Percentiles rank a stretch among this genome's conserved stretches.
These are phyloP conservation scores for Tetrapisispora pingtungensis DNA, from an alignment of 805 yeast species.

Conservation along the genomic window DNA sequence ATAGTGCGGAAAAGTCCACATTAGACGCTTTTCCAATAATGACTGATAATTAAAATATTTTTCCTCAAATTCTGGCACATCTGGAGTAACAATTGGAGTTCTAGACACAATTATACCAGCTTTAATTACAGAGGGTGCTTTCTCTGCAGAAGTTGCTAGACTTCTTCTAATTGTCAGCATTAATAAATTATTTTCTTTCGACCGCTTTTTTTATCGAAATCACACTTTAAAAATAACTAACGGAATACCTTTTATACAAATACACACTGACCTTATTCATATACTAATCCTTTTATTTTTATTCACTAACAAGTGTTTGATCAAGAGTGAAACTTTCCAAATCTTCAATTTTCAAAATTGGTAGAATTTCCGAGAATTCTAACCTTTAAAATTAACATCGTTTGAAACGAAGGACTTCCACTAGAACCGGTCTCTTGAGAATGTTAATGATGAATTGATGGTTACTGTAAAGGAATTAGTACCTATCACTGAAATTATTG, in stretches of 20 bases:
- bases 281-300: too few species aligned
- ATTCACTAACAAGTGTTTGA: too few species aligned
- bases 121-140: slow-evolving; percentile 16
- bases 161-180: slow-evolving; percentile 5
- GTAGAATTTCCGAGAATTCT: not conserved
- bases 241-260: too few species aligned
- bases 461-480: too few species aligned
- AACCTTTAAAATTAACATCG: not conserved
- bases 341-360: not conserved
- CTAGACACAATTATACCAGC: slow-evolving; percentile 65
- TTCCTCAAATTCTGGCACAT: slow-evolving; percentile 57
- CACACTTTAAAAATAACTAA: too few species aligned
- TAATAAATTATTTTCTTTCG: not conserved
- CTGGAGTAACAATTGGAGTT: slow-evolving; percentile 76
- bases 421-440: too few species aligned
- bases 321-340: too few species aligned
- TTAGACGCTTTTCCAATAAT: slow-evolving; percentile 76
- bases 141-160: slow-evolving; percentile 13
- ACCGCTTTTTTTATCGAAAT: not conserved
- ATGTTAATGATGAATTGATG: too few species aligned
- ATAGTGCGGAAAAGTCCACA: slow-evolving; percentile 97
- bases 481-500: too few species aligned
- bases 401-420: not conserved
- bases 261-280: too few species aligned
- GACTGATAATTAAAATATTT: slow-evolving; percentile 75